These are phyloP conservation scores for Neodidymelliopsis sp. DNA, from an alignment of 2,329 filamentous ascomycete species.

Conservation along the genomic window DNA sequence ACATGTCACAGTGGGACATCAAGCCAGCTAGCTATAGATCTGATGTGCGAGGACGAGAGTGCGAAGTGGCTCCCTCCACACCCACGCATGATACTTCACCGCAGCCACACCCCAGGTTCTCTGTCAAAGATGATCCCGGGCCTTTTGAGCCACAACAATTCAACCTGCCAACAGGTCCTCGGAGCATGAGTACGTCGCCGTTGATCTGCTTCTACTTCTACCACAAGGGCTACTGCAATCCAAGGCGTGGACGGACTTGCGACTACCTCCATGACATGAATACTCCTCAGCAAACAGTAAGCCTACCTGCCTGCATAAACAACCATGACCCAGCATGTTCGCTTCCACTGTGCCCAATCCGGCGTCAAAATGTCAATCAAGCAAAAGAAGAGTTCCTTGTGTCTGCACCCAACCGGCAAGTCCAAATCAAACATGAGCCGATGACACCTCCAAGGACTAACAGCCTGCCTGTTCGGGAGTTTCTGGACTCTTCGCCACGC, in stretches of 20 bases:
- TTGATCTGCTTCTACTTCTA: conserved; percentile 35
- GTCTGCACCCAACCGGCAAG: background rate
- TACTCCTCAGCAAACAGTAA: conserved; percentile 16
- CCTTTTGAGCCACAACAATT: background rate
- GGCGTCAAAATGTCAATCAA: background rate
- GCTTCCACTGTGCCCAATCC: conserved; percentile 28
- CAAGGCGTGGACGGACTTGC: conserved; percentile 18
- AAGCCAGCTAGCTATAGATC: background rate
- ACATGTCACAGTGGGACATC: conserved; percentile 1
- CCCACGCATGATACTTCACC: background rate
- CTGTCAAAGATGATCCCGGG: background rate
- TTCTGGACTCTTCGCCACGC: background rate
- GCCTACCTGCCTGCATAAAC: conserved; percentile 12
- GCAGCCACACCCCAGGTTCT: background rate
- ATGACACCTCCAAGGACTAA: background rate
- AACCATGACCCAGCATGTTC: conserved; percentile 13
- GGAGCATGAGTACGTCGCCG: background rate
- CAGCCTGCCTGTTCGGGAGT: background rate
- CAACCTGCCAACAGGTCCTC: conserved; percentile 9
- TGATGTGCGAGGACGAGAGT: background rate
- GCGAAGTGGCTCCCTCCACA: background rate
- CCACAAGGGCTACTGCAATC: conserved; percentile 29
- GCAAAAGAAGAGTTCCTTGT: background rate
- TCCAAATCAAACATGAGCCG: background rate
- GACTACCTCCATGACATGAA: conserved; percentile 21